Conservation (phyloP, 1,284 basidiomycete genomes). For the Fomitopsis betulina region DNA sequence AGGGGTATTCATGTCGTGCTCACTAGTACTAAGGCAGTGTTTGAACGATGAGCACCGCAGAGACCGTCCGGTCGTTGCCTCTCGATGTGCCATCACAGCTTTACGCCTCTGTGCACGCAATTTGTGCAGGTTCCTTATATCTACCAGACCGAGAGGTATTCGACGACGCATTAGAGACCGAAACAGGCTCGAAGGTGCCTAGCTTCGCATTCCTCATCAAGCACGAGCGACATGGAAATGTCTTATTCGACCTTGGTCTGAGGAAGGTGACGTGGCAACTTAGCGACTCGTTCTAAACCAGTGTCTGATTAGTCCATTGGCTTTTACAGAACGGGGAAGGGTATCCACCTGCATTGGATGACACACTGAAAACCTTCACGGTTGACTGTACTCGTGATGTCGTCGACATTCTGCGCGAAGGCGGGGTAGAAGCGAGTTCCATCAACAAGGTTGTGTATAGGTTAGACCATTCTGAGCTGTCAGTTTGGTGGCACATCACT, state of each 20-base stretch:
- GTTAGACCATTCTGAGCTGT: background rate
- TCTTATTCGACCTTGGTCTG: constrained; percentile 7
- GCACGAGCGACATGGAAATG: background rate
- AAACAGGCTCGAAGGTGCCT: constrained; percentile 3
- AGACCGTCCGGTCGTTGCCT: background rate
- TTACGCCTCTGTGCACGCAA: constrained; percentile 4
- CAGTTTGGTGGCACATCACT: background rate
- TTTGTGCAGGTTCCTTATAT: constrained; percentile 4
- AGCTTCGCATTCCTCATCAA: constrained; percentile 7
- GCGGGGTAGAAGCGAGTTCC: background rate
- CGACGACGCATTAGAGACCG: constrained; percentile 1
- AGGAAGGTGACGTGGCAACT: constrained; percentile 3
- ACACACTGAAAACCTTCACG: constrained; percentile 2
- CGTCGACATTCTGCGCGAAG: constrained; percentile 3
- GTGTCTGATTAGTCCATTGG: background rate
- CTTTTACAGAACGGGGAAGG: background rate
- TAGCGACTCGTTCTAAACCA: background rate
- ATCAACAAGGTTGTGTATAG: constrained; percentile 6
- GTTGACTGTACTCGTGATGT: constrained; percentile 6
- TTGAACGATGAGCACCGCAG: background rate
- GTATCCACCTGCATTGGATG: constrained; percentile 8
- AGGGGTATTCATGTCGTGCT: no score
- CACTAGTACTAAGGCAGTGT: no score
- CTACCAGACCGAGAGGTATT: constrained; percentile 8
- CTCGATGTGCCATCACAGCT: background rate